A percentile compares a stretch with the other conserved stretches of the same genome.
Evolutionary conservation across 495 filamentous ascomycete species (phyloP).

Genomic region (Beverwykella pulmonaria): DNA sequence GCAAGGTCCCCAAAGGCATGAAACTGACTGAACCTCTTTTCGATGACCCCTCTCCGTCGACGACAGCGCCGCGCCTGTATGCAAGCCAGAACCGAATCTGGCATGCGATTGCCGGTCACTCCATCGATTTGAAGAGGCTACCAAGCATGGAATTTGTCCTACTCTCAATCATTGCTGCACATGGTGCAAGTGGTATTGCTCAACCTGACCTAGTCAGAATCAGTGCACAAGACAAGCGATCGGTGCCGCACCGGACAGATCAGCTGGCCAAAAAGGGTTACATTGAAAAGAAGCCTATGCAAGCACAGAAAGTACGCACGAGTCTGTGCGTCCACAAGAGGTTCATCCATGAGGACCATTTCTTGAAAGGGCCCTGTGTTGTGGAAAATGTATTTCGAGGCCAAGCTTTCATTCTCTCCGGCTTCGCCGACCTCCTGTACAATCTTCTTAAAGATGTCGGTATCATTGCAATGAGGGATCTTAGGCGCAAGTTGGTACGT

Average conservation of each 20-base stretch:
- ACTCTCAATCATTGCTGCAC: conserved; percentile 78
- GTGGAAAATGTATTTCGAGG: conserved; percentile 26
- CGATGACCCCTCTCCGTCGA: conserved; percentile 1
- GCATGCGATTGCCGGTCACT: conserved; percentile 79
- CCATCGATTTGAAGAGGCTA: conserved; percentile 69
- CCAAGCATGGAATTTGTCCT: conserved; percentile 69
- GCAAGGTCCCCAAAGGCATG: conserved; percentile 6
- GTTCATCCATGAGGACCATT: conserved; percentile 56
- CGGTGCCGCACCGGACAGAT: conserved; percentile 80
- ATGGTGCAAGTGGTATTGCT: conserved; percentile 68
- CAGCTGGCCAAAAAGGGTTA: conserved; percentile 75
- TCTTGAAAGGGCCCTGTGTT: conserved; percentile 46
- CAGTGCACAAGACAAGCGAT: conserved; percentile 86
- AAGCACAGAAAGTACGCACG: conserved; percentile 65
- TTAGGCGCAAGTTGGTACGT: conserved; percentile 27
- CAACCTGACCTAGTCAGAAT: conserved; percentile 76
- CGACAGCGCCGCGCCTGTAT: conserved; percentile 53
- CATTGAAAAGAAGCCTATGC: conserved; percentile 75
- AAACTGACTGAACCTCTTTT: conserved; percentile 1
- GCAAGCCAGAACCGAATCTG: conserved; percentile 69
- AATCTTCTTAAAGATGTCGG: conserved; percentile 25
- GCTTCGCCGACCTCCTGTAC: conserved; percentile 26
- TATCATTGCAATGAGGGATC: conserved; percentile 25
- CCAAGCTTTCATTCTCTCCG: conserved; percentile 20
- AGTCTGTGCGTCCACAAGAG: conserved; percentile 66